phyloP scores from a whole-genome alignment of 495 filamentous ascomycete species.

The Aspergillus campestris region DNA sequence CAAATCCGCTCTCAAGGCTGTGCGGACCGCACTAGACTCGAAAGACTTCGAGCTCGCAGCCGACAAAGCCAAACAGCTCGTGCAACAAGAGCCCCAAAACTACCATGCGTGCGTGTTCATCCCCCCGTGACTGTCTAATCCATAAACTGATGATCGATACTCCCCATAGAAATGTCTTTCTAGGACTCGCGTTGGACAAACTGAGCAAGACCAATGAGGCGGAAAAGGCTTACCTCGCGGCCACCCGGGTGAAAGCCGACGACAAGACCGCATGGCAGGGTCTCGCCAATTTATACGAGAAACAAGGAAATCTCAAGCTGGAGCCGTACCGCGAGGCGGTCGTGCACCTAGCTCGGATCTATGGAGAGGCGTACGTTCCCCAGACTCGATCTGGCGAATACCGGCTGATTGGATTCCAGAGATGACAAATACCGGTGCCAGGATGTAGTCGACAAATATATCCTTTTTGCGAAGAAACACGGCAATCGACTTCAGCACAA shows the following conservation, averaged over 20 bases:
- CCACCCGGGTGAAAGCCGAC: conserved; percentile 52
- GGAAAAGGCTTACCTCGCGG: conserved; percentile 65
- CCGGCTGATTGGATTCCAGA: conserved; percentile 18
- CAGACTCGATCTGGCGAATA: neutral
- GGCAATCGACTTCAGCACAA: conserved; percentile 67
- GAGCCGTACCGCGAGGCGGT: conserved; percentile 65
- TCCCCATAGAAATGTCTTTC: conserved; percentile 58
- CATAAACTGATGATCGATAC: conserved; percentile 2
- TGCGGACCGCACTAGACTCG: conserved; percentile 68
- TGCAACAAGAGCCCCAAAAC: conserved; percentile 65
- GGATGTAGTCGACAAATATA: conserved; percentile 72
- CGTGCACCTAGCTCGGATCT: conserved; percentile 65
- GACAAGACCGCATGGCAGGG: conserved; percentile 82
- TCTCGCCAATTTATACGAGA: conserved; percentile 77
- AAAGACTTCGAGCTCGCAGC: conserved; percentile 71
- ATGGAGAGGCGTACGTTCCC: conserved; percentile 51
- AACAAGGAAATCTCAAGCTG: conserved; percentile 57
- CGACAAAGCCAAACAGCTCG: conserved; percentile 53
- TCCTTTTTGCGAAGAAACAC: conserved; percentile 56
- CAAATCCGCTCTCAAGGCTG: conserved; percentile 78
- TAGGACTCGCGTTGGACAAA: conserved; percentile 73
- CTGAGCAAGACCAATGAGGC: conserved; percentile 59
- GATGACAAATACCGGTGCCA: conserved; percentile 66
- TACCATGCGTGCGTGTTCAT: conserved; percentile 62
- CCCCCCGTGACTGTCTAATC: neutral